Conservation (phyloP, 73 alveolate genomes). For the Urostyla sp. region DNA sequence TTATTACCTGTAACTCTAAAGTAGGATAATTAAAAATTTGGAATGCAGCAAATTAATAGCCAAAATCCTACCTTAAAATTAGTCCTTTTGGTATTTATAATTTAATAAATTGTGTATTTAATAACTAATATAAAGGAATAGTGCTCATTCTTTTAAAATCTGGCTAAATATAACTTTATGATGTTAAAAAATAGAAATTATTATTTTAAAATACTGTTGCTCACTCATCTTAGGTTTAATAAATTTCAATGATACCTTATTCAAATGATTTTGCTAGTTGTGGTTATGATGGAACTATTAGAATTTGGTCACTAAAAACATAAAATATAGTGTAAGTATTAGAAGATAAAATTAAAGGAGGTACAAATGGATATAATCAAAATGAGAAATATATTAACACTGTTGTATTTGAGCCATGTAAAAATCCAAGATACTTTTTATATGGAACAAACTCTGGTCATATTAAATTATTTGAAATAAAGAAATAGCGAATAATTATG, state of each 20-base stretch:
- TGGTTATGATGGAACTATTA: slow-evolving; percentile 79
- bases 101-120: slow-evolving; percentile 38
- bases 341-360: too few species aligned
- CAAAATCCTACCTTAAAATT: slow-evolving; percentile 68
- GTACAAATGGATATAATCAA: too few species aligned
- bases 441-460: slow-evolving; percentile 22
- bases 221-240: slow-evolving; percentile 78
- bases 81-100: slow-evolving; percentile 69
- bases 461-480: slow-evolving; percentile 19
- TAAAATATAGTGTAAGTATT: too few species aligned
- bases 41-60: slow-evolving; percentile 75
- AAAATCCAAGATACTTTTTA: neutral
- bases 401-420: too few species aligned
- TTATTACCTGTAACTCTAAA: slow-evolving; percentile 73
- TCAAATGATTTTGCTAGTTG: too few species aligned
- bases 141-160: slow-evolving; percentile 66
- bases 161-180: slow-evolving; percentile 76
- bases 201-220: slow-evolving; percentile 68
- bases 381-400: too few species aligned
- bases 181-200: slow-evolving; percentile 68
- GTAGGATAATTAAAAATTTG: slow-evolving; percentile 78
- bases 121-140: slow-evolving; percentile 49
- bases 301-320: too few species aligned
- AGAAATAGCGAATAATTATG: neutral
- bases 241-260: slow-evolving; percentile 80